Percentiles rank a stretch among this genome's conserved stretches.
Evolutionary conservation across 768 basidiomycete genomes (phyloP).

Genomic region (Leccinum pellstonianum): DNA sequence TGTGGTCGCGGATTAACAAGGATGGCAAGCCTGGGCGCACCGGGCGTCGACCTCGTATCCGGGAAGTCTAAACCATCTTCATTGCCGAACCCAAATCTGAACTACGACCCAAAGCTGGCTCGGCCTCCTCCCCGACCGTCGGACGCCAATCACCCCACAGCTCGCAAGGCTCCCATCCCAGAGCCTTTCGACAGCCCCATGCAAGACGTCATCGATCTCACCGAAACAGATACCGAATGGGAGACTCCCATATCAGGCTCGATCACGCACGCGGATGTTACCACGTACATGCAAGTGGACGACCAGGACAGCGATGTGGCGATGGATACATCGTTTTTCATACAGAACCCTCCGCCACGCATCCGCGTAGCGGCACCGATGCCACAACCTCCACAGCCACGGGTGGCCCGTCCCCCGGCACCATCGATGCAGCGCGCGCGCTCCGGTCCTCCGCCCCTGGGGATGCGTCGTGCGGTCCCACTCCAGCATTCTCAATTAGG

Average conservation of each 20-base stretch:
- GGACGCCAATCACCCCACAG: neutral
- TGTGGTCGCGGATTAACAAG: conserved; percentile 7
- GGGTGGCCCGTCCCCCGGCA: neutral
- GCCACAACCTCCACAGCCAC: conserved; percentile 4
- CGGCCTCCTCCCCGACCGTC: neutral
- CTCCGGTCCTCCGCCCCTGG: conserved; percentile 25
- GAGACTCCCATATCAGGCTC: conserved; percentile 2
- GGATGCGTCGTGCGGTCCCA: conserved; percentile 28
- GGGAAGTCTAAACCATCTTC: conserved; percentile 16
- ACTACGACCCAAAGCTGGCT: conserved; percentile 7
- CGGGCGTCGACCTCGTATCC: conserved; percentile 2
- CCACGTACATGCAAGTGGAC: conserved; percentile 19
- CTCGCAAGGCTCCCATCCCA: neutral
- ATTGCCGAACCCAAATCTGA: conserved; percentile 13
- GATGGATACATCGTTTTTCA: conserved; percentile 23
- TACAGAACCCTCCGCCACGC: neutral
- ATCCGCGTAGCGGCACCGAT: neutral
- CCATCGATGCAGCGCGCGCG: conserved; percentile 15
- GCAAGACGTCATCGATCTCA: conserved; percentile 23
- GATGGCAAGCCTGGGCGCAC: conserved; percentile 5
- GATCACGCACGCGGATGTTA: conserved; percentile 3
- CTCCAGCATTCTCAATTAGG: conserved; percentile 21
- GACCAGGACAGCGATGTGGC: conserved; percentile 11
- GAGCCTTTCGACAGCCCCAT: conserved; percentile 7
- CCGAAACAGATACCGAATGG: conserved; percentile 21